Base-by-base conservation (phyloP, 2,329 filamentous ascomycete species). In the Hansfordia pulvinata region DNA sequence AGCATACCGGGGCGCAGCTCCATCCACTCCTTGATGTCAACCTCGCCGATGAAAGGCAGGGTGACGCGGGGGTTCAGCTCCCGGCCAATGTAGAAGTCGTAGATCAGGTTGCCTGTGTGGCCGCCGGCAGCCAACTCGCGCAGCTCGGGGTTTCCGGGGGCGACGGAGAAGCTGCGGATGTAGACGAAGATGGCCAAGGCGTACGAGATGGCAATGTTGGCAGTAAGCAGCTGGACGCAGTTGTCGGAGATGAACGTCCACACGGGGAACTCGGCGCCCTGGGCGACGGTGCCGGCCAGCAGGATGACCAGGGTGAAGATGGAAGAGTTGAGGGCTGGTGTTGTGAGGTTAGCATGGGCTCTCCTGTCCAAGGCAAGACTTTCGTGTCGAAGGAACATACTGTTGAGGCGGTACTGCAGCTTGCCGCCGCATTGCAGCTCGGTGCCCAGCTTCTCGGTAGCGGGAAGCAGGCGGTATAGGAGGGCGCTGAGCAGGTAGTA, bases 41-140 rank as follows among this genome's bases (percentile, higher is more conserved):
- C 65, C 40, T 84, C 79, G 31, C 84, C 83, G 36, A 93, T 64
- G 25, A 92, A 50, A 3, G 85, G 85, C 14, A 93, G 57, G 0
- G 65, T 71, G 32, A 92, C 53, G 25, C 86, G 82, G 3, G 88
- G 88, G 55, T 96, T 96, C 33, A 96, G 73, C 53, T 96, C 88
- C 16, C 88, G 81, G 12, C 88, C 88, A 37, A 96, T 94, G 56
- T 85, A 96, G 74, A 84, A 96, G 54, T 96, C 88, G 51, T 96
- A 94, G 19, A 94, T 54, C 35, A 84, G 58, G 52, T 93, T 94
- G 31, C 85, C 86, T 2, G 73, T 75, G 45, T 80, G 70, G 10
- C 85, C 86, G 22, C 86, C 85, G 2, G 72, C 70, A 1, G 86
- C 86, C 6, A 96, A 66, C 49, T 90, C 76, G 20, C 86, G 80